These are phyloP conservation scores for Urochloa ruziziensis DNA, from an alignment of 176 grass and related monocot genomes.

Conservation along the genomic window DNA sequence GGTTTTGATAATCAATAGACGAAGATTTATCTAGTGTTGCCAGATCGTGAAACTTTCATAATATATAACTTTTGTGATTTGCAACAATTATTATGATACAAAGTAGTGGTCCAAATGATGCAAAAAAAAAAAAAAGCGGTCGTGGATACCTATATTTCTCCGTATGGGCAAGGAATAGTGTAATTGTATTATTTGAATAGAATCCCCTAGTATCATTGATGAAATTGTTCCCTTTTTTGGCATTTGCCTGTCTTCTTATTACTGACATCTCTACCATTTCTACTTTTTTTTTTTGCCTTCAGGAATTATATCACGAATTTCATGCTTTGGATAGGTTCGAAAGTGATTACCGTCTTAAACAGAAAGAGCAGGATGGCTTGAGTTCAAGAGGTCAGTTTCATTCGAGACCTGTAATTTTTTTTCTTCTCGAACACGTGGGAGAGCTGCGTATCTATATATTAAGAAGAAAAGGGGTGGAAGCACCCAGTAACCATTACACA, in stretches of 20 bases:
- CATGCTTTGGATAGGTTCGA: constrained; percentile 95
- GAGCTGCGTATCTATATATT: no score
- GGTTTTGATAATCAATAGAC: constrained; percentile 16
- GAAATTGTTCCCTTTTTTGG: background rate
- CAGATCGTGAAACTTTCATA: constrained; percentile 11
- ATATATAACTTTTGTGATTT: background rate
- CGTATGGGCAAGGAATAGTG: background rate
- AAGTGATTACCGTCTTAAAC: constrained; percentile 69
- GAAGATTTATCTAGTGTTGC: background rate
- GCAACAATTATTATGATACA: background rate
- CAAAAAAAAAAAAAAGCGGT: constrained; percentile 16
- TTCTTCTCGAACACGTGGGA: no score
- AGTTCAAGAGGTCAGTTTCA: constrained; percentile 70
- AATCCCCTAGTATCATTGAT: background rate
- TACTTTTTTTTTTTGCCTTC: constrained; percentile 5
- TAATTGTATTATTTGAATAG: constrained; percentile 13
- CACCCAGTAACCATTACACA: no score
- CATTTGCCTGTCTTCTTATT: constrained; percentile 9
- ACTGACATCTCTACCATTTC: constrained; percentile 13
- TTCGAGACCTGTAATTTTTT: constrained; percentile 10
- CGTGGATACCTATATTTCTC: background rate
- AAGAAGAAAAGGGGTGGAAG: no score
- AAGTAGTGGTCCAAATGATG: background rate
- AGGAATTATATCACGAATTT: constrained; percentile 98
- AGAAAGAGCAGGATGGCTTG: constrained; percentile 65